Evolutionary conservation across 441 rosid genomes (phyloP), one percentile per base, ranked within the genome.

Genomic region (Populus hybrid): DNA sequence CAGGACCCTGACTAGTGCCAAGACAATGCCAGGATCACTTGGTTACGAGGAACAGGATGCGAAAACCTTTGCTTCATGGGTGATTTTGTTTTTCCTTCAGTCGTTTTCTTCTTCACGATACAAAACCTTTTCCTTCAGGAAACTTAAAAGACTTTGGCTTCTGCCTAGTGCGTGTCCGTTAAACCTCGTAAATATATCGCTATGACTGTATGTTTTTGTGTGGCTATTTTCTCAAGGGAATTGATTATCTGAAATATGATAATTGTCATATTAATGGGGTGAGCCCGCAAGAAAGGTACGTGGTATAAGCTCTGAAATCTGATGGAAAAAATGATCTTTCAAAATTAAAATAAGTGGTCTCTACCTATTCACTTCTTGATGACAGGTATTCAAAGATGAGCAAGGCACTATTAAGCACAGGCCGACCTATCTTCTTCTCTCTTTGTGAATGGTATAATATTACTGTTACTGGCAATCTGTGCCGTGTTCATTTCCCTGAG

Each of bases 161-260:
- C 24, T 61, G 20, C 4, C 66, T 4, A 11, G n/a, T 61, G 11
- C 0, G 42, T 0, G 46, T 40, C 46, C 14, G 46, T 40, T 0
- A 40, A 10, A 40, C 46, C 46, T 10, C 12, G 0, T 40, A 40
- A 40, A 40, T 9, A 40, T 9, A 10, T 40, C 10, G 42, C 2
- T 14, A 40, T 40, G 14, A 40, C 11, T n/a, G 67, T 63, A 3
- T 35, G 2, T 35, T n/a, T n/a, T 34, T 34, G 5, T 57, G 61
- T 16, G 32, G 20, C 38, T 32, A 7, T 28, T 72, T 72, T 72
- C 36, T 9, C 34, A 78, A 84, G 91, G 91, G 87, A 18, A 83
- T 86, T 26, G 89, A 86, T 77, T 88, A 82, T 79, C 65, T 88
- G 81, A 88, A 88, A 85, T 86, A 88, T 72, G 89, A 86, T 70